Evolutionary conservation across 2,329 filamentous ascomycete genomes (phyloP), one percentile per base, ranked within the genome.

Genomic region (Shiraia sp.): DNA sequence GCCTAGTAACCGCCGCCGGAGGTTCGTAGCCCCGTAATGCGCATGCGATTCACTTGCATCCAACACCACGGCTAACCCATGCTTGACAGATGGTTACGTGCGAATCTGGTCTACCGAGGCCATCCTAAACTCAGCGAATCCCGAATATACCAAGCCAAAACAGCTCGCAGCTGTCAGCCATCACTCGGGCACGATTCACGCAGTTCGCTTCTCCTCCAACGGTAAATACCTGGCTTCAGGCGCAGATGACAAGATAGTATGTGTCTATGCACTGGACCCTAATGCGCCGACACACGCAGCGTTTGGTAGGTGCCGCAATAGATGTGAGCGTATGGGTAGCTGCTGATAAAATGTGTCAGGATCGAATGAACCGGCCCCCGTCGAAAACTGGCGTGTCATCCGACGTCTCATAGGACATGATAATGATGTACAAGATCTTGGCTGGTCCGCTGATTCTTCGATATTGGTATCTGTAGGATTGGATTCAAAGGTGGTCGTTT

Each of bases 141-240:
- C 82, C 24, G 78, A 79, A 46, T 91, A 86, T 72, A 79, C 77
- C 40, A 87, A 84, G 57, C 92, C 95, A 33, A 90, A 88, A 62
- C 95, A 99, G 77, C 83, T 99, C 61, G 95, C 92, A 57, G 92
- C 95, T 62, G 93, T 99, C 83, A 97, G 90, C 81, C 91, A 97
- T 66, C 93, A 99, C 70, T 91, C 95, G 3, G 93, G 92, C 56
- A 97, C 92, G 13, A 96, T 97, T 50, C 92, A 96, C 72, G 90
- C 92, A 0, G 93, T 99, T 51, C 88, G 95, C 55, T 99, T 97
- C 75, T 97, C 93, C 8, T 87, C 90, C 19, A 96, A 95, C 65
- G 89, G 90, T 42, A 90, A 90, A 66, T 99, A 96, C 68, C 81
- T 99, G 37, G 95, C 95, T 24, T 97, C 92, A 9, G 93, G 93